phyloP scores from a whole-genome alignment of 202 grass and related monocot species.

The Schoenoplectus triqueter region DNA sequence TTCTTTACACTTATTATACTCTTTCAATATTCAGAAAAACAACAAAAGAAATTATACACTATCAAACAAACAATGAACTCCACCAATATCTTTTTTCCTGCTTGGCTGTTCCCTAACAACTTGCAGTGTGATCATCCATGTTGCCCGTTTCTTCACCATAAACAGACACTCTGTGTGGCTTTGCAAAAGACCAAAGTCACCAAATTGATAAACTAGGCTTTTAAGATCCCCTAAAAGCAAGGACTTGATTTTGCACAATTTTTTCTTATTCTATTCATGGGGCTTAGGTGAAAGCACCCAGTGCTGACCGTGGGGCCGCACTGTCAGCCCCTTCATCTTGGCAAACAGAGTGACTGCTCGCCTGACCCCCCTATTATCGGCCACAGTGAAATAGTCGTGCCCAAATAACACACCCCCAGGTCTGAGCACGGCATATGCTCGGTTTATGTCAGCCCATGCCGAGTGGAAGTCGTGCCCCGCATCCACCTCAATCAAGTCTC shows the following conservation, averaged over 20 bases:
- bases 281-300: conserved; percentile 93
- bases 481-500: conserved; percentile 98
- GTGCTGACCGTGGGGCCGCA: conserved; percentile 79
- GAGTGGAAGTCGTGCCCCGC: conserved; percentile 98
- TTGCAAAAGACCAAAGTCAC: neutral
- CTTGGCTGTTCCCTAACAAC: neutral
- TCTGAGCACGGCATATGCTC: conserved; percentile 83
- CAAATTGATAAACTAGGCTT: neutral
- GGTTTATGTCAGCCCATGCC: conserved; percentile 96
- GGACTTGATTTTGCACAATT: conserved; percentile 18
- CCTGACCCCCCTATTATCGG: conserved; percentile 83
- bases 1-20: neutral
- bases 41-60: neutral
- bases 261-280: neutral
- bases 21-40: neutral
- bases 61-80: neutral
- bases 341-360: conserved; percentile 90
- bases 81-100: neutral
- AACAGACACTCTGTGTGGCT: neutral
- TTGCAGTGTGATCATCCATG: conserved; percentile 3
- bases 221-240: neutral
- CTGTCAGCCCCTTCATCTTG: conserved; percentile 61
- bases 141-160: neutral
- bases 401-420: conserved; percentile 95
- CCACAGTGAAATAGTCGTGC: conserved; percentile 90